Evolutionary conservation across 2,329 filamentous ascomycete genomes (phyloP).

Genomic region (Fusarium dlaminii): DNA sequence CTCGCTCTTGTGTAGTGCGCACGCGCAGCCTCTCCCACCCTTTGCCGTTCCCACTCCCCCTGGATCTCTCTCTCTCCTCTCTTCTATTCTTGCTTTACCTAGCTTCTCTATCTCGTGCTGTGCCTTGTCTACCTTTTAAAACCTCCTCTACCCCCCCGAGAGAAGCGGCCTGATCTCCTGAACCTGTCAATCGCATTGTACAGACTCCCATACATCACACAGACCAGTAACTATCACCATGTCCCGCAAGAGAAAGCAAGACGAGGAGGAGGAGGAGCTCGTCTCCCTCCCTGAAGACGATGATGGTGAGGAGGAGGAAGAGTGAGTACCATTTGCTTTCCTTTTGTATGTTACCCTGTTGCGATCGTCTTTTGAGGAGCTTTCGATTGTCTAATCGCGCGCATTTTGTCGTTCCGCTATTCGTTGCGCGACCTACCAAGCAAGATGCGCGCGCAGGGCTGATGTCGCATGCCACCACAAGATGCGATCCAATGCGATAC

Average conservation of each 20-base stretch:
- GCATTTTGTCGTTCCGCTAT: constrained; percentile 9
- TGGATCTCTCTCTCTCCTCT: constrained; percentile 30
- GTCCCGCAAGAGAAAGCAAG: constrained; percentile 65
- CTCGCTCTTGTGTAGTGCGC: constrained; percentile 12
- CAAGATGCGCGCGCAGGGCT: constrained; percentile 29
- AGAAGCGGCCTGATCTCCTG: constrained; percentile 9
- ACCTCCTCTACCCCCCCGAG: constrained; percentile 13
- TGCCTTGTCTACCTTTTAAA: constrained; percentile 32
- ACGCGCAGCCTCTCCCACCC: constrained; percentile 38
- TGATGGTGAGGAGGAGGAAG: constrained; percentile 63
- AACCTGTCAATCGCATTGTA: constrained; percentile 19
- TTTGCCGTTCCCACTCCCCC: constrained; percentile 35
- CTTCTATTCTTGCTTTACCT: constrained; percentile 15
- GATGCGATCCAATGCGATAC: constrained; percentile 8
- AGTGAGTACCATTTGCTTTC: constrained; percentile 53
- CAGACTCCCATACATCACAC: constrained; percentile 9
- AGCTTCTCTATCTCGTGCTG: constrained; percentile 28
- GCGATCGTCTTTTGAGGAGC: constrained; percentile 1
- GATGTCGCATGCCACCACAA: constrained; percentile 32
- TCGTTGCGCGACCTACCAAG: constrained; percentile 24
- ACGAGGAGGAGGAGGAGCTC: constrained; percentile 63
- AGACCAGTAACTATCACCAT: constrained; percentile 45
- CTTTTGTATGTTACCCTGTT: neutral
- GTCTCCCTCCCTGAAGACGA: constrained; percentile 63
- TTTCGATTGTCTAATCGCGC: constrained; percentile 24